A percentile compares a stretch with the other conserved stretches of the same genome.
Evolutionary conservation across 352 stramenopile species (phyloP).

Genomic region (Phytopythium kandeliae): DNA sequence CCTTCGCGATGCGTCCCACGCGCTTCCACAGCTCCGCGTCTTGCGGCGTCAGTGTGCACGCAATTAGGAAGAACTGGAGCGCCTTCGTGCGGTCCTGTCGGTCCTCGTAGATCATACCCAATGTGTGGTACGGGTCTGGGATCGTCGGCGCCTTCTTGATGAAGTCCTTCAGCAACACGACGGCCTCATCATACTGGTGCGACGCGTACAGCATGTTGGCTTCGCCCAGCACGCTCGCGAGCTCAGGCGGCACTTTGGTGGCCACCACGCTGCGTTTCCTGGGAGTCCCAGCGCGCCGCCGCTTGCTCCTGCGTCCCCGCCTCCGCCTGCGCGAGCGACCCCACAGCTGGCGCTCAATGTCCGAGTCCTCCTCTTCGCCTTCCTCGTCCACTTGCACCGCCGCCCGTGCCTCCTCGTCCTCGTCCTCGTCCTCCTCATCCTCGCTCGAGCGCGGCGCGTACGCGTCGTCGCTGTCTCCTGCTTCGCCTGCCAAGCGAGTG

Average conservation of each 20-base stretch:
- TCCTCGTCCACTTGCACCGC: slow-evolving; percentile 31
- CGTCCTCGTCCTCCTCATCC: slow-evolving; percentile 27
- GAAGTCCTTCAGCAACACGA: slow-evolving; percentile 80
- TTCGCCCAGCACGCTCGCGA: slow-evolving; percentile 73
- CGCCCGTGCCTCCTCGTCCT: slow-evolving; percentile 32
- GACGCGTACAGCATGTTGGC: slow-evolving; percentile 86
- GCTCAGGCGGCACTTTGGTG: slow-evolving; percentile 73
- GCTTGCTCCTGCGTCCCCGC: slow-evolving; percentile 17
- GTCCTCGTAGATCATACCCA: slow-evolving; percentile 87
- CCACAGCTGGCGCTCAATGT: slow-evolving; percentile 80
- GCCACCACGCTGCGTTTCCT: slow-evolving; percentile 58
- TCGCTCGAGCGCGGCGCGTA: slow-evolving; percentile 62
- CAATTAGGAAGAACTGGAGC: slow-evolving; percentile 84
- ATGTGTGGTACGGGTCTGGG: slow-evolving; percentile 80
- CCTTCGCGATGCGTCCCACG: slow-evolving; percentile 78
- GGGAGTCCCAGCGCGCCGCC: slow-evolving; percentile 21
- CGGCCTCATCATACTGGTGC: slow-evolving; percentile 80
- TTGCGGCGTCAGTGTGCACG: slow-evolving; percentile 73
- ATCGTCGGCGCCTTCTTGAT: slow-evolving; percentile 88
- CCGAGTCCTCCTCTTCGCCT: slow-evolving; percentile 68
- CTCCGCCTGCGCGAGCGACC: slow-evolving; percentile 62
- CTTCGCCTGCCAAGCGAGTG: slow-evolving; percentile 7
- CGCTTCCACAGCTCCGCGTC: slow-evolving; percentile 84
- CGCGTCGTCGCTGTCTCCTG: slow-evolving; percentile 41
- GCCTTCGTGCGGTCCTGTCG: slow-evolving; percentile 74